Evolutionary conservation across 2,329 filamentous ascomycete species (phyloP).

Genomic region (Seiridium unicorne): DNA sequence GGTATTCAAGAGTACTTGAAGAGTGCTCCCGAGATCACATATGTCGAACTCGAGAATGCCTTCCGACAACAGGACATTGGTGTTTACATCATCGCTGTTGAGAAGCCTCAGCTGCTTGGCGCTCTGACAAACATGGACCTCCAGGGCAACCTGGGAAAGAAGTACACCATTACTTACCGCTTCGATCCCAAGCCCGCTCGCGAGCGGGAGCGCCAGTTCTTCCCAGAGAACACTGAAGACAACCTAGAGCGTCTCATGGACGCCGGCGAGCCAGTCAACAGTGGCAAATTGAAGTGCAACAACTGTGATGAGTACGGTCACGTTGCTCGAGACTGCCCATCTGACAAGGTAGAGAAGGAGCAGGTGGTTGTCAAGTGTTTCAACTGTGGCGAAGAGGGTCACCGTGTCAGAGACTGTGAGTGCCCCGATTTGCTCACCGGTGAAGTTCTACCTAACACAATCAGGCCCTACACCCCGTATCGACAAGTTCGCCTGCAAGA

Average conservation of each 20-base stretch:
- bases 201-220: slow-evolving; percentile 56
- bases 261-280: slow-evolving; percentile 62
- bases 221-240: slow-evolving; percentile 58
- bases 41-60: slow-evolving; percentile 57
- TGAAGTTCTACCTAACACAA: background rate
- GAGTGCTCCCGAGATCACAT: slow-evolving; percentile 54
- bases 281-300: slow-evolving; percentile 56
- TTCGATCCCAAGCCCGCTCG: slow-evolving; percentile 56
- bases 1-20: slow-evolving; percentile 62
- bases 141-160: slow-evolving; percentile 65
- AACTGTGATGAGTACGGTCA: slow-evolving; percentile 69
- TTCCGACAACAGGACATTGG: slow-evolving; percentile 54
- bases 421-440: slow-evolving; percentile 8
- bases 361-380: slow-evolving; percentile 54
- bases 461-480: slow-evolving; percentile 58
- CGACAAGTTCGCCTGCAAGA: slow-evolving; percentile 66
- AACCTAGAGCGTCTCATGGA: slow-evolving; percentile 64
- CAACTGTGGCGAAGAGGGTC: slow-evolving; percentile 63
- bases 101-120: slow-evolving; percentile 50
- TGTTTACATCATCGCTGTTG: slow-evolving; percentile 61
- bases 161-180: slow-evolving; percentile 63
- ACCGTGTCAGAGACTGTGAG: slow-evolving; percentile 69
- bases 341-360: slow-evolving; percentile 53
- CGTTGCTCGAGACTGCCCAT: slow-evolving; percentile 54
- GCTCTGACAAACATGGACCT: slow-evolving; percentile 71